A percentile compares a stretch with the other conserved stretches of the same genome.
Conservation (phyloP, 2,329 filamentous ascomycete genomes). For the Calonectria montana region DNA sequence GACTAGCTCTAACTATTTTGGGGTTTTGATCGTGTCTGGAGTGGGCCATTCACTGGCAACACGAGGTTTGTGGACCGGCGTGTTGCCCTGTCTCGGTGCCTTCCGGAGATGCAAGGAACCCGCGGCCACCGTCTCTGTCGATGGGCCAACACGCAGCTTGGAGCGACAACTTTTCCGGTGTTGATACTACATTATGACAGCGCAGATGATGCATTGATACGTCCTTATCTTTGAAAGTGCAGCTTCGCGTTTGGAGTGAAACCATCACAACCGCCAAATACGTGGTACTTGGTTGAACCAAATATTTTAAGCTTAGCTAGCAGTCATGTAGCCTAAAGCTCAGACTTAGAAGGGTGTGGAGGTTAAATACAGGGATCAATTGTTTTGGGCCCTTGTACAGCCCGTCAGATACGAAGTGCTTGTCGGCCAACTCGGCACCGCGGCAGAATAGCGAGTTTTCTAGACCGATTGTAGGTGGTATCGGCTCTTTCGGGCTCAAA, state of each 20-base stretch:
- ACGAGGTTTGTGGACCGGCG: neutral
- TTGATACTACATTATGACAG: too few relatives aligned
- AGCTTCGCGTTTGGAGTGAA: too few relatives aligned
- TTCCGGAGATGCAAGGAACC: slow-evolving; percentile 2
- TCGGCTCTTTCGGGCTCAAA: neutral
- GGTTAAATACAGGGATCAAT: neutral
- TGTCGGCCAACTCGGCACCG: neutral
- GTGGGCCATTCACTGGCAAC: neutral
- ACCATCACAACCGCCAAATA: too few relatives aligned
- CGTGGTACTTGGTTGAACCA: neutral
- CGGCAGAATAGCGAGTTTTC: neutral
- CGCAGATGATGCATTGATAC: neutral
- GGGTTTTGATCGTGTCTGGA: neutral
- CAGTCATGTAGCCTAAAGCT: neutral
- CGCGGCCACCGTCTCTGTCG: neutral
- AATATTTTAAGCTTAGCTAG: neutral
- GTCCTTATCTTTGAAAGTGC: too few relatives aligned
- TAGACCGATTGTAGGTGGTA: neutral
- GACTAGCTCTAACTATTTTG: neutral
- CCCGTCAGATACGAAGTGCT: neutral
- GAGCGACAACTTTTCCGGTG: neutral
- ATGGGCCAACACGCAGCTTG: neutral
- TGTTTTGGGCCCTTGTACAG: neutral
- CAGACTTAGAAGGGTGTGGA: neutral
- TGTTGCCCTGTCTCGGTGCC: neutral